A percentile compares a stretch with the other conserved stretches of the same genome.
phyloP scores from a whole-genome alignment of 176 grass and related monocot species.

The Phoenix roebelenii region DNA sequence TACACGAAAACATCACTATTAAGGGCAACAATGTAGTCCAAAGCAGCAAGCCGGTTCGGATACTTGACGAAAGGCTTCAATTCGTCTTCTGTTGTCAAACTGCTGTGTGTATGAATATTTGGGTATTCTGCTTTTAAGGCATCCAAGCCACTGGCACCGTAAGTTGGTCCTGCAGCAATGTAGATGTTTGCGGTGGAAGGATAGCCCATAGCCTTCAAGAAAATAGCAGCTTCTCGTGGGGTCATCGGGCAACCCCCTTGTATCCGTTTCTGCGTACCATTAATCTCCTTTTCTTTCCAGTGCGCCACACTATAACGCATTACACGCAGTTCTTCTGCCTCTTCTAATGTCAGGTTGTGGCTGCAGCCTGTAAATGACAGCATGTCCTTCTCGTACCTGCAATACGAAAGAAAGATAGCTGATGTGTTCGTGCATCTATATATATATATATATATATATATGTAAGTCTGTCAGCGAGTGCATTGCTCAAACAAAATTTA shows the following conservation, averaged over 20 bases:
- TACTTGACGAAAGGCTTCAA: conserved; percentile 37
- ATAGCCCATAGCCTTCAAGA: conserved; percentile 73
- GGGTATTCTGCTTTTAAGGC: conserved; percentile 46
- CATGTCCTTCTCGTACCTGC: conserved; percentile 88
- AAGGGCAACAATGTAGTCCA: conserved; percentile 61
- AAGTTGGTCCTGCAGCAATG: conserved; percentile 59
- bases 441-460: too few relatives aligned
- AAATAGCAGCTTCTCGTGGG: conserved; percentile 51
- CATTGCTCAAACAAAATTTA: not conserved
- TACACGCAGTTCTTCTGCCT: conserved; percentile 39
- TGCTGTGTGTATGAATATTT: conserved; percentile 63
- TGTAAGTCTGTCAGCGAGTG: too few relatives aligned
- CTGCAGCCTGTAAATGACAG: conserved; percentile 63
- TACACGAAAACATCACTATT: conserved; percentile 60
- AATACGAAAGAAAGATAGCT: not conserved
- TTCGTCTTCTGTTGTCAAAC: conserved; percentile 42
- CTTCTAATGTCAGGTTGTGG: conserved; percentile 41
- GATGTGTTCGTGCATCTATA: too few relatives aligned
- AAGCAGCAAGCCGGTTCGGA: conserved; percentile 62
- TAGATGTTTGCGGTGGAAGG: conserved; percentile 57
- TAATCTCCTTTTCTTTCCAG: conserved; percentile 77
- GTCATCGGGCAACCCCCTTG: conserved; percentile 71
- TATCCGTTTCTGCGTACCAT: conserved; percentile 44
- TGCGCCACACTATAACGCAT: conserved; percentile 51
- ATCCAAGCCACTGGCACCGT: conserved; percentile 46